Base-by-base conservation (phyloP, 2,329 filamentous ascomycete species). In the Botrytis galanthina region DNA sequence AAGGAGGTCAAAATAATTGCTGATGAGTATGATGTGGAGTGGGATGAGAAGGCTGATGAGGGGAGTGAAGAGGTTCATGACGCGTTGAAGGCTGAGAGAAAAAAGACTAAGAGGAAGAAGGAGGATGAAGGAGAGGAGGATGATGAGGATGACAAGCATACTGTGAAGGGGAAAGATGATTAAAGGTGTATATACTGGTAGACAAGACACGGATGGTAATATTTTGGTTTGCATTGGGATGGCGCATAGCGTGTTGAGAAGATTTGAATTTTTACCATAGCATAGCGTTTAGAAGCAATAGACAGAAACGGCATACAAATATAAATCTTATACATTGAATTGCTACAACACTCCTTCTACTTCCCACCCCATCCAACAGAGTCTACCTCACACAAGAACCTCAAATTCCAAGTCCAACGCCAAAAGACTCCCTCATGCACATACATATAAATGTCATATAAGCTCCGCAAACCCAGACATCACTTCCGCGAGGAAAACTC, bases 1-100 rank as follows among this genome's bases (percentile, higher is more conserved):
- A 88, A 87, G 76, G 95, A 98, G 83, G 92, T 98, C 81, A 92
- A 92, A 82, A 86, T 87, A 26, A 88, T 97, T 14, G 94, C 95
- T 0, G 88, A 90, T 48, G 94, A 97, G 82, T 97, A 97, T 81
- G 94, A 97, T 78, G 93, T 95, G 12, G 93, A 95, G 70, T 97
- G 94, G 93, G 89, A 97, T 78, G 93, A 96, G 84, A 87, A 86
- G 75, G 85, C 84, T 75, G 93, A 97, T 77, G 89, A 95, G 70
- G 90, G 89, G 20, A 88, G 88, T n/a, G 89, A 91, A 78, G 87
- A 92, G 46, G 87, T 90, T 0, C 86, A 86, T 81, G 83, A 89
- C 77, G 86, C 86, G 26, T 80, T 91, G 46, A 87, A 88, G 75
- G 83, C 86, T 74, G 87, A 89, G 79, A 82, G 84, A 75, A 72